A percentile compares a stretch with the other conserved stretches of the same genome.
These are phyloP conservation scores for Aspergillus heteromorphus DNA, from an alignment of 495 filamentous ascomycete species.

Conservation along the genomic window DNA sequence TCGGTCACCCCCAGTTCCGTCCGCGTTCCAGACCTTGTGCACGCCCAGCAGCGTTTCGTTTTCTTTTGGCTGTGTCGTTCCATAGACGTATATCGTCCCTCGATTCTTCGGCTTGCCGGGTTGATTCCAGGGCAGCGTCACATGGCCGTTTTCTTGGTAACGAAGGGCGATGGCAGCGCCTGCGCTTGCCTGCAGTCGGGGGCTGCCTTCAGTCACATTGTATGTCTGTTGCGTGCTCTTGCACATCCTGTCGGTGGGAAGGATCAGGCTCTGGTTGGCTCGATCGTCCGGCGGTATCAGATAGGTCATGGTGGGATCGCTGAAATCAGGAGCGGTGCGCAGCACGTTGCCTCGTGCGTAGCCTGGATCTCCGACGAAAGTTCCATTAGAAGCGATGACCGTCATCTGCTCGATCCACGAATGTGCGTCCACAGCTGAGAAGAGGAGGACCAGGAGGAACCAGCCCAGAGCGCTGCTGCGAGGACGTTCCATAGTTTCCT, in stretches of 20 bases:
- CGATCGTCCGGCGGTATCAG: constrained; percentile 48
- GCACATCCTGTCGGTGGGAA: constrained; percentile 46
- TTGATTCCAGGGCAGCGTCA: constrained; percentile 57
- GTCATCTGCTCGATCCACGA: constrained; percentile 73
- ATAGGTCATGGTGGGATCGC: constrained; percentile 46
- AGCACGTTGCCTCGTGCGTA: constrained; percentile 58
- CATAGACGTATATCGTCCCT: constrained; percentile 78
- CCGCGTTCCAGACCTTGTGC: constrained; percentile 65
- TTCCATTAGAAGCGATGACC: constrained; percentile 67
- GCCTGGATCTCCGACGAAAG: constrained; percentile 63
- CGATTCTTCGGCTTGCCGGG: constrained; percentile 59
- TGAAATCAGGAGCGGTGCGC: constrained; percentile 44
- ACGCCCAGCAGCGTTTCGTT: constrained; percentile 63
- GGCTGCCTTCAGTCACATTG: constrained; percentile 49
- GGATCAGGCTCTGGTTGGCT: constrained; percentile 16
- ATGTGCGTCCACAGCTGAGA: constrained; percentile 48
- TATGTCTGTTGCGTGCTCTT: constrained; percentile 46
- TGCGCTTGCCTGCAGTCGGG: constrained; percentile 59
- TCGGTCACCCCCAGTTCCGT: constrained; percentile 71
- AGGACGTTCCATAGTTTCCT: background rate
- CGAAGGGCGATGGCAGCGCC: constrained; percentile 66
- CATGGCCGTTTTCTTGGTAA: constrained; percentile 86
- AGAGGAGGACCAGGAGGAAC: constrained; percentile 28
- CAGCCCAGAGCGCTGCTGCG: constrained; percentile 3
- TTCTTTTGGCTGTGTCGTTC: constrained; percentile 59